These are phyloP conservation scores for Dothistroma septosporum DNA, from an alignment of 2,329 filamentous ascomycete genomes.

Conservation along the genomic window DNA sequence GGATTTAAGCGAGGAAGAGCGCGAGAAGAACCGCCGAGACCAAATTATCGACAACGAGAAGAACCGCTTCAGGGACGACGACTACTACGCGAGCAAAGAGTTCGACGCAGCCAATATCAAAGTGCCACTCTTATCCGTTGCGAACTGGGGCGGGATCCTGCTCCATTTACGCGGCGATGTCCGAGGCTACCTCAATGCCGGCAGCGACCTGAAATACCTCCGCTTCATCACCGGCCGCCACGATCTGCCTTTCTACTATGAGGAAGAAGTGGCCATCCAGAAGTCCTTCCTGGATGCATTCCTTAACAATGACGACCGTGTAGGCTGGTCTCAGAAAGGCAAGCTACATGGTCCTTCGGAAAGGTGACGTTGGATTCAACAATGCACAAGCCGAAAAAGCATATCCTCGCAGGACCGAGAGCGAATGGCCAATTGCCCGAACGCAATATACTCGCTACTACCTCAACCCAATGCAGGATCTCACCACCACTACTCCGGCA, in stretches of 20 bases:
- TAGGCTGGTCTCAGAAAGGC: constrained; percentile 57
- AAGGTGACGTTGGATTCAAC: constrained; percentile 65
- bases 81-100: constrained; percentile 62
- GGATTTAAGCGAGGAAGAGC: constrained; percentile 51
- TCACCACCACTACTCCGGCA: constrained; percentile 29
- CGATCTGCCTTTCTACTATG: constrained; percentile 68
- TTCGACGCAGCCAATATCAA: constrained; percentile 63
- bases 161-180: constrained; percentile 67
- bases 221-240: constrained; percentile 67
- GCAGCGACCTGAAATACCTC: constrained; percentile 64
- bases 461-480: constrained; percentile 48
- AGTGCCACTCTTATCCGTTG: constrained; percentile 63
- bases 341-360: constrained; percentile 58
- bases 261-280: constrained; percentile 64
- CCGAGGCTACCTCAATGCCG: constrained; percentile 59
- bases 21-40: constrained; percentile 45
- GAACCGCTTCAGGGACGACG: constrained; percentile 58
- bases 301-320: constrained; percentile 61
- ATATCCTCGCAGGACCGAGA: constrained; percentile 55
- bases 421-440: constrained; percentile 63
- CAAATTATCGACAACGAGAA: constrained; percentile 43
- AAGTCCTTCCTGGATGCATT: constrained; percentile 67
- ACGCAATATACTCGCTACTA: constrained; percentile 62
- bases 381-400: constrained; percentile 56
- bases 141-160: constrained; percentile 67